phyloP scores from a whole-genome alignment of 2,329 filamentous ascomycete species.

The Trichoderma koningii region DNA sequence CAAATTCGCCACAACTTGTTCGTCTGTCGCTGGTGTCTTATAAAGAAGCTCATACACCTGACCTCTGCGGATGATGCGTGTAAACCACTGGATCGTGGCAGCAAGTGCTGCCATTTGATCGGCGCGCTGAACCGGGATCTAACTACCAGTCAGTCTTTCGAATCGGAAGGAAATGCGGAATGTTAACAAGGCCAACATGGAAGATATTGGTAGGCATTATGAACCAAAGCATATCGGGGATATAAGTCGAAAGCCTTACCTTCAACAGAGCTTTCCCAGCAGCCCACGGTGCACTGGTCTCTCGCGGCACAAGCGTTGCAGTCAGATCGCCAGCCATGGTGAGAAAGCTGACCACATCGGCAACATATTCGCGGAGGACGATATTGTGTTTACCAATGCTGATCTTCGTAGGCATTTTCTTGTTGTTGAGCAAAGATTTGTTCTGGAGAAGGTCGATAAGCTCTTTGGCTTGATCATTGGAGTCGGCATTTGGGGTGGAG shows the following conservation, averaged over 20 bases:
- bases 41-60: constrained; percentile 17
- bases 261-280: constrained; percentile 9
- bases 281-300: constrained; percentile 23
- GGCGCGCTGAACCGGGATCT: constrained; percentile 18
- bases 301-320: constrained; percentile 6
- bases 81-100: constrained; percentile 14
- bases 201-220: too few relatives aligned
- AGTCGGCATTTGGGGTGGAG: neutral
- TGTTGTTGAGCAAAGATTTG: neutral
- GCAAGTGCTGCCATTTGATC: constrained; percentile 22
- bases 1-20: neutral
- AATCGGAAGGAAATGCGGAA: neutral
- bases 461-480: neutral
- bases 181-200: too few relatives aligned
- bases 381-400: constrained; percentile 3
- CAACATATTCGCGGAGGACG: constrained; percentile 9
- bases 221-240: too few relatives aligned
- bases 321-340: constrained; percentile 18
- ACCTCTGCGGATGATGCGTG: constrained; percentile 12
- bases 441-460: neutral
- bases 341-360: constrained; percentile 8
- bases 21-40: neutral
- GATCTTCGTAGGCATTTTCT: neutral
- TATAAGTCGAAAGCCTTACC: neutral
- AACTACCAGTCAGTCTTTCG: neutral